Conservation (phyloP, 192 early-diverging fungal genomes). For the Geranomyces michiganensis region DNA sequence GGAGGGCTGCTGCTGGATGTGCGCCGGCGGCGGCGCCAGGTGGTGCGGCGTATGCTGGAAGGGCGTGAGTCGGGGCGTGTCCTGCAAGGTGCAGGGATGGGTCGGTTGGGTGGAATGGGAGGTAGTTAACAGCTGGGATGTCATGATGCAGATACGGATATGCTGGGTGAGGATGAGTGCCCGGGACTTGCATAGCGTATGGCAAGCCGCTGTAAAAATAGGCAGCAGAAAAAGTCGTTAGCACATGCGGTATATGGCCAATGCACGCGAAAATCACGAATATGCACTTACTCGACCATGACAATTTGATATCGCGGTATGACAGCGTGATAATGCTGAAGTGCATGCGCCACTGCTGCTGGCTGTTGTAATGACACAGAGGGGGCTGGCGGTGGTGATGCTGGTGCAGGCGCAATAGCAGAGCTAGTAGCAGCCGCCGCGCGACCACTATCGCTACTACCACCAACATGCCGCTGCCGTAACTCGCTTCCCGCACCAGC, state of each 20-base stretch:
- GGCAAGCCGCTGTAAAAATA: conserved; percentile 33
- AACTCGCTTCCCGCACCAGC: background rate
- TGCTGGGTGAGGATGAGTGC: background rate
- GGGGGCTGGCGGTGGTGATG: background rate
- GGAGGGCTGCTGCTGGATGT: conserved; percentile 3
- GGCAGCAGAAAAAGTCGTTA: background rate
- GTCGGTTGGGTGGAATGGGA: background rate
- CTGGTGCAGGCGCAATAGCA: background rate
- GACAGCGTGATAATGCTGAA: background rate
- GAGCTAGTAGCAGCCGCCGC: too few species aligned
- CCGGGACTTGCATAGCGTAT: conserved; percentile 32
- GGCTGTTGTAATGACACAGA: background rate
- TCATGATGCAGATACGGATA: background rate
- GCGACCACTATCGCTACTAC: too few species aligned
- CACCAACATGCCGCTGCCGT: background rate
- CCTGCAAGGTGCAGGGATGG: too few species aligned
- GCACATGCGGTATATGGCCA: background rate
- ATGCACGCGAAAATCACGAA: background rate
- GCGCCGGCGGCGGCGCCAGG: background rate
- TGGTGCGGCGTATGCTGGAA: conserved; percentile 7
- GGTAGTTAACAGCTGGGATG: conserved; percentile 8
- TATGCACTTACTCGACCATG: conserved; percentile 36
- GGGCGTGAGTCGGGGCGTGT: background rate
- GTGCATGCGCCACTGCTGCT: background rate
- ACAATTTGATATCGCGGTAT: conserved; percentile 28